A percentile compares a stretch with the other conserved stretches of the same genome.
phyloP scores from a whole-genome alignment of 495 filamentous ascomycete genomes.

The Podospora didyma region DNA sequence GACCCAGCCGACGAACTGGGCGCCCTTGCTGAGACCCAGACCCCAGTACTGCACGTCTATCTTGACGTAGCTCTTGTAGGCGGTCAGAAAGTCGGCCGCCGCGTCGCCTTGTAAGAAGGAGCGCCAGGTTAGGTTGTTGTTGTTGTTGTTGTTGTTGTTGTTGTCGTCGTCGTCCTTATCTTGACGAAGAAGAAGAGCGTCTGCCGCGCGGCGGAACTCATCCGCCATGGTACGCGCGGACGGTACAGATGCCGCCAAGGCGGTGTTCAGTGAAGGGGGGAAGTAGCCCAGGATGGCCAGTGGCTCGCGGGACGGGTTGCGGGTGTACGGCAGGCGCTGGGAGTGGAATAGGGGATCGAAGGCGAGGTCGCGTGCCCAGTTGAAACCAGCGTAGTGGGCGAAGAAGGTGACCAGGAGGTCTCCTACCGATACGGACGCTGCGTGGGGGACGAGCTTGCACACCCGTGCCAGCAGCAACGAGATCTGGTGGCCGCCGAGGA shows the following conservation, averaged over 20 bases:
- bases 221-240: conserved; percentile 42
- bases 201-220: conserved; percentile 46
- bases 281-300: conserved; percentile 54
- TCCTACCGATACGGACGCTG: conserved; percentile 25
- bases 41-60: conserved; percentile 57
- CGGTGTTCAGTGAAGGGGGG: conserved; percentile 51
- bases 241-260: conserved; percentile 41
- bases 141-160: background rate
- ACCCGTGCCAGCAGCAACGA: conserved; percentile 51
- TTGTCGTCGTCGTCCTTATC: background rate
- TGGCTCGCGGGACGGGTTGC: conserved; percentile 45
- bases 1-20: conserved; percentile 48
- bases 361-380: conserved; percentile 44
- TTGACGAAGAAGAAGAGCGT: conserved; percentile 33
- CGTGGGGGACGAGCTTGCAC: conserved; percentile 38
- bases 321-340: conserved; percentile 37
- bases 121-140: background rate
- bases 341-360: conserved; percentile 51
- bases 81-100: conserved; percentile 39
- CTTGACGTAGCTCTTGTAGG: conserved; percentile 45
- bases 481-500: conserved; percentile 55
- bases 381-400: conserved; percentile 52
- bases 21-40: conserved; percentile 38
- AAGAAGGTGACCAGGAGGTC: conserved; percentile 52
- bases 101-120: background rate